These are phyloP conservation scores for Juncus effusus DNA, from an alignment of 176 grass and related monocot genomes.

Conservation along the genomic window DNA sequence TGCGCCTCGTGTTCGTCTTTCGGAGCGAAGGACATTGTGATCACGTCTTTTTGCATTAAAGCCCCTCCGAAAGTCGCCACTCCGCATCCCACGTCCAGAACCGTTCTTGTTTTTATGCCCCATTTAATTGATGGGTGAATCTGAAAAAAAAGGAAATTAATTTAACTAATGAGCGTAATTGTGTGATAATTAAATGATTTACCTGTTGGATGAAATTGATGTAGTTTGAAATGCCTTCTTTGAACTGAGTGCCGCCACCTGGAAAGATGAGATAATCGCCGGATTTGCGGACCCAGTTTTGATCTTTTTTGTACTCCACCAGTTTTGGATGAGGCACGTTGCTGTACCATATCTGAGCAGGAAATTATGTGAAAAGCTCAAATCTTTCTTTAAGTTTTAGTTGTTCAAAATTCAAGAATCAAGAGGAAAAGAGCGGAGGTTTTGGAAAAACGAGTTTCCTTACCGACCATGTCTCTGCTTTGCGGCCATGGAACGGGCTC, in stretches of 20 bases:
- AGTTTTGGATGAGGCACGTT: conserved; percentile 97
- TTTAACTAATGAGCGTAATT: conserved; percentile 1
- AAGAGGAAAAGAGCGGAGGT: conserved; percentile 7
- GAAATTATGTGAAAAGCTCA: conserved; percentile 14
- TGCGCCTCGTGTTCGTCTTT: conserved; percentile 98
- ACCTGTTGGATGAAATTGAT: conserved; percentile 87
- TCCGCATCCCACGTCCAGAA: conserved; percentile 89
- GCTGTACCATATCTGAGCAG: conserved; percentile 85
- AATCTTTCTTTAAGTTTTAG: not conserved
- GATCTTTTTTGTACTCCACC: conserved; percentile 91
- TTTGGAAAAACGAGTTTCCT: conserved; percentile 24
- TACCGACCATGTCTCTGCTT: conserved; percentile 98
- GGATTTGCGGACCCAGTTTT: conserved; percentile 79
- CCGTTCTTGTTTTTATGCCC: conserved; percentile 68
- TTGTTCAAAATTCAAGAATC: not conserved
- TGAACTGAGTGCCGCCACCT: conserved; percentile 91
- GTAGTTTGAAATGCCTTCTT: conserved; percentile 64
- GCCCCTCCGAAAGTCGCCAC: conserved; percentile 92
- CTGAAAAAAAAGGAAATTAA: conserved; percentile 36
- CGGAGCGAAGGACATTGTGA: conserved; percentile 90
- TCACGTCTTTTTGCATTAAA: conserved; percentile 83
- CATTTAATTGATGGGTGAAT: conserved; percentile 67
- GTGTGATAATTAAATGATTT: conserved; percentile 20
- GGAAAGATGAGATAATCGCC: conserved; percentile 79
- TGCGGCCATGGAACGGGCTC: conserved; percentile 67